Conservation (phyloP, 352 stramenopile genomes). For the Globisporangium spinosum region DNA sequence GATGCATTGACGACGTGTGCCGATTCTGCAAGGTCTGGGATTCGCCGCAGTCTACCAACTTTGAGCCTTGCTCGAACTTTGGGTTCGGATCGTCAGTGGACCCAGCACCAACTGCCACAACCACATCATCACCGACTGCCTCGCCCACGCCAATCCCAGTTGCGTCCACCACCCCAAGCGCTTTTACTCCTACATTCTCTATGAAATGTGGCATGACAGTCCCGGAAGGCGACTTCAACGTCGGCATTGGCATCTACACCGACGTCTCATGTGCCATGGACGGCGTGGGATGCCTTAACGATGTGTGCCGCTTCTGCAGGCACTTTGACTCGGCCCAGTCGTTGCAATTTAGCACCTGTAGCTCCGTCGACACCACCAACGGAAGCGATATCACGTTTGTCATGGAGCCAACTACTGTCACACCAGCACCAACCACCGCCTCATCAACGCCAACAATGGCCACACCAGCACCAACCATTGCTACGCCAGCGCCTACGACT, state of each 20-base stretch:
- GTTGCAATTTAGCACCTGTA: neutral
- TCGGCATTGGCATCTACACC: neutral
- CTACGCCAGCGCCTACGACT: too few species aligned
- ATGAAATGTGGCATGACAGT: neutral
- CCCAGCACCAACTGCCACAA: neutral
- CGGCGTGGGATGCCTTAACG: neutral
- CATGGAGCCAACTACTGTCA: neutral
- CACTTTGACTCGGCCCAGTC: neutral
- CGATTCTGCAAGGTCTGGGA: constrained; percentile 36
- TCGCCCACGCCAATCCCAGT: neutral
- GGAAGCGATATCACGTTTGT: neutral
- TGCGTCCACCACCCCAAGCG: neutral
- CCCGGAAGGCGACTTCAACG: neutral
- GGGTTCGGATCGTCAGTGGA: too few species aligned
- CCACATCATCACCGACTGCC: neutral
- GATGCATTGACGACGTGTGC: constrained; percentile 16
- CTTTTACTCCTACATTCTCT: neutral
- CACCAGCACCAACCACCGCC: neutral
- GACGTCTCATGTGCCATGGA: neutral
- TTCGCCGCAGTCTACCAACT: constrained; percentile 27
- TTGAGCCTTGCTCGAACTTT: constrained; percentile 19
- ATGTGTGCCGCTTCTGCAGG: neutral
- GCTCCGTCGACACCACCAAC: neutral
- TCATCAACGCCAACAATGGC: neutral
- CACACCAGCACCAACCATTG: neutral